Conservation (phyloP, 306 rosid species). For the Fragaria nilgerrensis region DNA sequence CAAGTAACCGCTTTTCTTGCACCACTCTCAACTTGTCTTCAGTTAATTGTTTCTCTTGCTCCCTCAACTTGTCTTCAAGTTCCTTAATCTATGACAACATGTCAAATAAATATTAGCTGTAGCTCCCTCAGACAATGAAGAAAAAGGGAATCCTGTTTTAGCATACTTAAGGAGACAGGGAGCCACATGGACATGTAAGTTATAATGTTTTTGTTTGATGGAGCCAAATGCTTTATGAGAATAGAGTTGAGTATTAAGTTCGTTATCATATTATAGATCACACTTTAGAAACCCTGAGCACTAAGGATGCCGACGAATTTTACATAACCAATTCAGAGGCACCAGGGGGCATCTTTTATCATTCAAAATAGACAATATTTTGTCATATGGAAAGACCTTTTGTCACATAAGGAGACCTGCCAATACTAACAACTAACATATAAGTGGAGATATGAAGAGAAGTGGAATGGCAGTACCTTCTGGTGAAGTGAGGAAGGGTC, state of each 20-base stretch:
- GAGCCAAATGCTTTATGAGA: background rate
- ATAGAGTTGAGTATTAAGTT: background rate
- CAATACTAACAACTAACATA: background rate
- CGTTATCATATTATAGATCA: background rate
- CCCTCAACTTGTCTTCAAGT: slow-evolving; percentile 58
- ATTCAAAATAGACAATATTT: background rate
- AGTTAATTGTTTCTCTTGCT: slow-evolving; percentile 42
- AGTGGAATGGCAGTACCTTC: slow-evolving; percentile 39
- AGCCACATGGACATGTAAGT: background rate
- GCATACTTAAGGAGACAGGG: background rate
- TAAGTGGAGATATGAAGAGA: background rate
- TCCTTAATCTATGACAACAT: slow-evolving; percentile 59
- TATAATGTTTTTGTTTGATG: background rate
- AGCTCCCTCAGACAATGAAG: background rate
- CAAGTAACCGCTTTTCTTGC: slow-evolving; percentile 51
- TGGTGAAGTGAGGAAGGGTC: slow-evolving; percentile 48
- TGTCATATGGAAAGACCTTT: background rate
- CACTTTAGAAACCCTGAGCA: too few relatives aligned
- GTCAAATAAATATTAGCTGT: slow-evolving; percentile 11
- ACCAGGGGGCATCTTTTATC: background rate
- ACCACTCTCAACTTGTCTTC: slow-evolving; percentile 40
- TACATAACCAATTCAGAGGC: too few relatives aligned
- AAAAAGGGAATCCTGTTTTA: background rate
- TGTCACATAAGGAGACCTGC: background rate
- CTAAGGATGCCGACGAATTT: too few relatives aligned